Base-by-base conservation (phyloP, 306 rosid genomes). In the Crotalaria pallida region DNA sequence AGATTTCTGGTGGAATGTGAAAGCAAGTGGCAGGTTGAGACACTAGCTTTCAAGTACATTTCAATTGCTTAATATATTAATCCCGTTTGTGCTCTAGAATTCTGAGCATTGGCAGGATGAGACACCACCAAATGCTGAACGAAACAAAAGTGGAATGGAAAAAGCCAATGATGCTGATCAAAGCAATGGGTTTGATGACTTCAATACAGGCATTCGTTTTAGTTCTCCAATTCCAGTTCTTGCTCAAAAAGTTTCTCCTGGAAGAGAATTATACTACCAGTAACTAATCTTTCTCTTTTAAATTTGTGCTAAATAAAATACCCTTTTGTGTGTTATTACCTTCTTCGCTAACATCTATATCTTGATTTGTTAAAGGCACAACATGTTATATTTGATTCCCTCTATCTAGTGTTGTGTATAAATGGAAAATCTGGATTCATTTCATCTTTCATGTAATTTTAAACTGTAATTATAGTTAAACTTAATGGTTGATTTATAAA, bases 191-290 rank as follows among this genome's bases (percentile, higher is more conserved):
- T 36, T 31, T 58, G 79, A 76, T 64, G 47, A 65, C 58, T 72
- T 17, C 40, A 26, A 47, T 22, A 29, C 41, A 40, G 65, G 38
- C 57, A 74, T 18, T 22, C 70, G 23, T 65, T 65, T 67, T 58
- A 82, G 85, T 77, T 59, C 80, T 48, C 88, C 94, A 33, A 78
- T 87, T 50, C 80, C 87, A 7, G 21, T 38, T 22, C 11, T 50
- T 60, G 51, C 48, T 73, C 72, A 34, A 44, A 80, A 11, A 48
- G 56, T n/a, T 6, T 61, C 80, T 23, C 4, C 58, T 1, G 73
- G 78, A 76, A 66, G 80, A 65, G 91, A 87, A 63, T 65, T 80
- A 57, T 87, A 82, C 81, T 87, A 56, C 79, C 70, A 71, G 96
- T 87, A 87, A 78, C 16, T 71, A 56, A 29, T 38, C 49, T 58